These are phyloP conservation scores for Phytophthora niederhauseri DNA, from an alignment of 352 stramenopile genomes.

Conservation along the genomic window DNA sequence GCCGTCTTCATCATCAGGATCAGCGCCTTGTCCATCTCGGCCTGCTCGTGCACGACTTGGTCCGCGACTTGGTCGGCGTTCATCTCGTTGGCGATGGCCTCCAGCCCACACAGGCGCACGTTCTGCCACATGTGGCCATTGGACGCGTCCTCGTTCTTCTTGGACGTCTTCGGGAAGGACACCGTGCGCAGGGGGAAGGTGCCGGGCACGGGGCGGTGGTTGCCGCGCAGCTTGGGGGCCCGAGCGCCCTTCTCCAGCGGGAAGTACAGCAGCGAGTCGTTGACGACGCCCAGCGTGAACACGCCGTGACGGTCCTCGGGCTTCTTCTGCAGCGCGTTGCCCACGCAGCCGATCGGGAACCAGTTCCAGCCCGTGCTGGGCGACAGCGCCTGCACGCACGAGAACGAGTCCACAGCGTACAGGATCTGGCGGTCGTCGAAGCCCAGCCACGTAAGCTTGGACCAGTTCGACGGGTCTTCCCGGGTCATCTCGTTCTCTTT, in stretches of 20 bases:
- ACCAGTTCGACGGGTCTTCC: constrained; percentile 52
- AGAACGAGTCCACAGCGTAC: constrained; percentile 74
- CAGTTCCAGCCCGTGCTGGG: constrained; percentile 63
- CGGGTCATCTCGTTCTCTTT: constrained; percentile 63
- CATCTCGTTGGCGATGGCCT: constrained; percentile 39
- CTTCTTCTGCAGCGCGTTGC: constrained; percentile 65
- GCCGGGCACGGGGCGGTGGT: constrained; percentile 76
- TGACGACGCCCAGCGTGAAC: constrained; percentile 75
- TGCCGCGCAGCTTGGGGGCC: constrained; percentile 60
- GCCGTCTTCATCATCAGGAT: constrained; percentile 87
- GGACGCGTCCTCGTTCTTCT: constrained; percentile 29
- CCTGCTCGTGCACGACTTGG: constrained; percentile 64
- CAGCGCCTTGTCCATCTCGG: constrained; percentile 84
- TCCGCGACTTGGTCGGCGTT: constrained; percentile 30
- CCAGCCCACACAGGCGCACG: constrained; percentile 47
- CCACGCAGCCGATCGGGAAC: constrained; percentile 75
- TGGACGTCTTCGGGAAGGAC: constrained; percentile 60
- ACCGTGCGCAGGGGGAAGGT: constrained; percentile 64
- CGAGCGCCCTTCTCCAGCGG: constrained; percentile 54
- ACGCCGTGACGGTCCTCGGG: constrained; percentile 57
- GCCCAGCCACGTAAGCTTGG: constrained; percentile 71
- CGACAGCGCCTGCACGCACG: constrained; percentile 66
- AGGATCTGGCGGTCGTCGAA: constrained; percentile 80
- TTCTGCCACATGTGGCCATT: constrained; percentile 80
- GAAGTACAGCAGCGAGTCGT: constrained; percentile 80